These are phyloP conservation scores for Modicella reniformis DNA, from an alignment of 371 early-diverging fungal species.

Conservation along the genomic window DNA sequence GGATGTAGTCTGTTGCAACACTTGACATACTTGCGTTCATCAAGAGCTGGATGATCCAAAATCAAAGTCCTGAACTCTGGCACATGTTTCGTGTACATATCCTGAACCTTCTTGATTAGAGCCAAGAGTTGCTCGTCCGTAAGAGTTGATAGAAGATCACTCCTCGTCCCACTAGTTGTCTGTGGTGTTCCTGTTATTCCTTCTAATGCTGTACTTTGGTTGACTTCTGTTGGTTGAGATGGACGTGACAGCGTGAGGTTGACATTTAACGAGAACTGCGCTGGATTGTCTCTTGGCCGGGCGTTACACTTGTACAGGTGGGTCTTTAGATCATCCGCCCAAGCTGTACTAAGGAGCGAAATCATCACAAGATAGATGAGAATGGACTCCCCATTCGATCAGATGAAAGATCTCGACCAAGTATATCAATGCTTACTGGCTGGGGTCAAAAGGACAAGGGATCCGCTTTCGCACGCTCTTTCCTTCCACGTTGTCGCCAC, in stretches of 20 bases:
- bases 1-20: no score
- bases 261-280: conserved; percentile 63
- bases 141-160: conserved; percentile 58
- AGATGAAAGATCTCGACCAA: background rate
- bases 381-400: background rate
- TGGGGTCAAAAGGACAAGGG: conserved; percentile 84
- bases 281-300: conserved; percentile 64
- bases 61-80: conserved; percentile 58
- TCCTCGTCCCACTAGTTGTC: conserved; percentile 34
- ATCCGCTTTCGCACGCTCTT: conserved; percentile 59
- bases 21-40: conserved; percentile 60
- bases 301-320: conserved; percentile 81
- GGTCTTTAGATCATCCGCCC: conserved; percentile 68
- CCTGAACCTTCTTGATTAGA: conserved; percentile 61
- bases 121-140: conserved; percentile 55
- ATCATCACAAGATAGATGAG: background rate
- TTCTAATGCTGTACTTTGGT: background rate
- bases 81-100: conserved; percentile 54
- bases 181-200: conserved; percentile 15
- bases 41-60: conserved; percentile 62
- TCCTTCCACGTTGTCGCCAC: conserved; percentile 21
- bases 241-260: conserved; percentile 63
- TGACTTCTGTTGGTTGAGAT: conserved; percentile 53
- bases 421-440: conserved; percentile 65
- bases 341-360: conserved; percentile 63